Conservation (phyloP, 1,284 basidiomycete species). For the Fistulinella cinereoalba region DNA sequence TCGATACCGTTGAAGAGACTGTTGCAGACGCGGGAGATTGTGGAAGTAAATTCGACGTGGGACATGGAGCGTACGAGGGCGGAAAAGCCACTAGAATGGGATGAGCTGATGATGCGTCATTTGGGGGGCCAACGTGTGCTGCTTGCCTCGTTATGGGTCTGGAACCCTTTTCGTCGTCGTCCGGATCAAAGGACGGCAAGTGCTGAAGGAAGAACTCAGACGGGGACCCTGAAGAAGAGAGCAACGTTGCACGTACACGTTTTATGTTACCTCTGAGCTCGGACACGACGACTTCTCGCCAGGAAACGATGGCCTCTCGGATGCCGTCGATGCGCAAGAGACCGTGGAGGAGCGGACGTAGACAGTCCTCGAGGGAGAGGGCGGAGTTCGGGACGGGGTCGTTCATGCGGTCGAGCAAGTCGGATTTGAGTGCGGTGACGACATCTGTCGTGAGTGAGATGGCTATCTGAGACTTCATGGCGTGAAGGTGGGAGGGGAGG, state of each 20-base stretch:
- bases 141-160: constrained; percentile 38
- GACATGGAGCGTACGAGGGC: constrained; percentile 65
- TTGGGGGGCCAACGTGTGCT: constrained; percentile 1
- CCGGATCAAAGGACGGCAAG: constrained; percentile 56
- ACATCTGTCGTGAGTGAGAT: constrained; percentile 78
- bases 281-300: constrained; percentile 72
- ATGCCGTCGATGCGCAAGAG: constrained; percentile 74
- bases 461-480: constrained; percentile 70
- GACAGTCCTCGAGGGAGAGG: constrained; percentile 51
- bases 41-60: constrained; percentile 66
- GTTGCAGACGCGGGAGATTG: constrained; percentile 63
- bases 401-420: constrained; percentile 58
- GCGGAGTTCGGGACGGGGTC: constrained; percentile 34
- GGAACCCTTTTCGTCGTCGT: constrained; percentile 45
- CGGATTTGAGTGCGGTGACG: constrained; percentile 63
- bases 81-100: constrained; percentile 43
- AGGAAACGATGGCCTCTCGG: constrained; percentile 67
- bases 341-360: constrained; percentile 73
- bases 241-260: constrained; percentile 42
- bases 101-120: constrained; percentile 10
- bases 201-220: constrained; percentile 37
- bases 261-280: constrained; percentile 65
- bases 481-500: constrained; percentile 65
- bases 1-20: constrained; percentile 71
- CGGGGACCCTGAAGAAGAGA: constrained; percentile 9